Evolutionary conservation across 2,329 filamentous ascomycete genomes (phyloP), one percentile per base, ranked within the genome.

Genomic region (Epichloe typhina): DNA sequence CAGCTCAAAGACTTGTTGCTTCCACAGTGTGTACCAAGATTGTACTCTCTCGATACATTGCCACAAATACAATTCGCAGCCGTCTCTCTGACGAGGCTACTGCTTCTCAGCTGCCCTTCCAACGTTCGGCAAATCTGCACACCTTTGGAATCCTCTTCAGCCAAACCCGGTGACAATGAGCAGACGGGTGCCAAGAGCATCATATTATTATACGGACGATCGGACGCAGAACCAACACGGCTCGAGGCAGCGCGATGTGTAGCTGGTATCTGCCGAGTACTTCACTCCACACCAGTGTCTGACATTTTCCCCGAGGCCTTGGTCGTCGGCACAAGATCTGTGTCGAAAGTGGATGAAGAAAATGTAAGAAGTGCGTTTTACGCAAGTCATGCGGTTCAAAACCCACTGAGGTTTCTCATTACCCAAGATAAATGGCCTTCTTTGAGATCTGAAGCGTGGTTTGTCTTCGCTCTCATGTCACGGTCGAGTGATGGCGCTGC

Each of bases 381-480:
- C 61, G 50, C 59, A 1, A 61, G 60, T 23, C 74, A 80, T 58
- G 54, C 66, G 19, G 60, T 80, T 12, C 57, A 63, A 13, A 59
- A 64, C 7, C 65, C 72, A 0, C 66, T 84, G 6, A 59, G 69
- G 1, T 77, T 73, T 56, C 70, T 83, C 26, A 66, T 80, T 23
- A 72, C 68, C 2, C 80, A 83, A 58, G 65, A 63, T 3, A 80
- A 78, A 55, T 83, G 79, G 70, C 76, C 78, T 0, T 69, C 74
- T 2, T 66, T 84, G 2, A 71, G 76, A 17, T 80, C 77, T 39
- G 80, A 84, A 59, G 71, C 74, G 3, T 78, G 79, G 73, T 83
- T 83, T 54, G 72, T 80, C 5, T 70, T 82, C 48, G 80, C 80
- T 2, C 70, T 83, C 36, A 77, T 83, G 71, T 72, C 73, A 40